A percentile compares a stretch with the other conserved stretches of the same genome.
Conservation (phyloP, 129 eudicot species). For the Helichrysum umbraculigerum region DNA sequence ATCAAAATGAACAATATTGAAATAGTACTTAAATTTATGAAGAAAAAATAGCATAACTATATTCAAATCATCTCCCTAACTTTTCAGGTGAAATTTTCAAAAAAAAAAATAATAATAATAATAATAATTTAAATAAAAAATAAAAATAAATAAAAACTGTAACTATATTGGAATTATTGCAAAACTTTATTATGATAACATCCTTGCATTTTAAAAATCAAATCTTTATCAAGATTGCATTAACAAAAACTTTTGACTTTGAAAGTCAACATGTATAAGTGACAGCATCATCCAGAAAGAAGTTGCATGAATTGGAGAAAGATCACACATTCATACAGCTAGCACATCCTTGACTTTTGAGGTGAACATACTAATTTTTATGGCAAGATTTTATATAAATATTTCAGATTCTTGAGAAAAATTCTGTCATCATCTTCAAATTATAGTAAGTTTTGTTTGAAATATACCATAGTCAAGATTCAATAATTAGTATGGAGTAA, state of each 20-base stretch:
- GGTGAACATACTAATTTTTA: constrained; percentile 19
- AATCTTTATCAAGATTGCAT: constrained; percentile 8
- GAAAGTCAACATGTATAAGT: constrained; percentile 15
- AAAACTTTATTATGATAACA: neutral
- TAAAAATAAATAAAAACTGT: neutral
- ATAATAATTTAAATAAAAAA: too few species aligned
- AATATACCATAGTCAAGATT: neutral
- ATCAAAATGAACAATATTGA: neutral
- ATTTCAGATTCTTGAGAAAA: neutral
- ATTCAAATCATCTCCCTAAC: neutral
- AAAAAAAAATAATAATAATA: too few species aligned
- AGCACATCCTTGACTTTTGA: constrained; percentile 26
- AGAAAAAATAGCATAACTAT: too few species aligned
- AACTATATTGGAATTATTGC: neutral
- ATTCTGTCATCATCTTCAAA: neutral
- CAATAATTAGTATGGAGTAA: neutral
- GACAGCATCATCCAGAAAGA: neutral
- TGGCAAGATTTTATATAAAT: neutral
- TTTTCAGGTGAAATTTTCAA: neutral
- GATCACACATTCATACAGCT: constrained; percentile 6
- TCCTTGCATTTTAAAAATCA: neutral
- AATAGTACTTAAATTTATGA: too few species aligned
- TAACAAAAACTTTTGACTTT: neutral
- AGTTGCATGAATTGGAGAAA: constrained; percentile 13
- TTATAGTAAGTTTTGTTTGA: neutral